Evolutionary conservation across 2,329 filamentous ascomycete species (phyloP), one percentile per base, ranked within the genome.

Genomic region (Lachnellula willkommii): DNA sequence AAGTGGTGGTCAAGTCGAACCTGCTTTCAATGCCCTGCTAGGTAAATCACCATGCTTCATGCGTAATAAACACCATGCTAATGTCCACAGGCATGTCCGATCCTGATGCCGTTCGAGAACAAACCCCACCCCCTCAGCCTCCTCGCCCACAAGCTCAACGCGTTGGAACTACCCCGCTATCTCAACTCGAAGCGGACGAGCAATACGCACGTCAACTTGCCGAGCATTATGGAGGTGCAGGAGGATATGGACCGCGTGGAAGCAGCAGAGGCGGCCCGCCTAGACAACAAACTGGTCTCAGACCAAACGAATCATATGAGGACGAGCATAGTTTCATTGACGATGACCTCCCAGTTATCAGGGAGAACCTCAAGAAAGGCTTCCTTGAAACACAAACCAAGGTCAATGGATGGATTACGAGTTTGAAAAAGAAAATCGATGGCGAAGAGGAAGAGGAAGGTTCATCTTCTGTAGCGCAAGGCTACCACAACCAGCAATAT

Each of bases 301-400:
- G 78, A 60, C 78, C 79, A 52, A 80, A 82, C 64, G 73, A 77
- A 42, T 65, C 66, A 40, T 63, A 84, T 39, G 84, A 84, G 14
- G 85, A 90, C 50, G 83, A 82, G 48, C 88, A 88, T 68, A 96
- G 84, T 75, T 99, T 99, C 72, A 83, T 97, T 65, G 94, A 99
- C 66, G 94, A 99, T 66, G 94, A 99, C 64, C 81, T 99, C 14
- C 93, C 94, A 1, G 85, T 93, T 50, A 96, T 99, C 69, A 87
- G 86, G 63, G 90, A 96, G 70, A 96, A 95, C 68, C 82, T 99
- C 64, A 88, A 87, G 69, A 95, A 97, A 74, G 94, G 94, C 4
- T 99, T 99, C 74, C 68, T 91, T 54, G 92, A 99, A 69, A 97
- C 94, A 2, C 94, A 97, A 74, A 85, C 83, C 54, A 95, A 89